phyloP scores from a whole-genome alignment of 495 filamentous ascomycete species.

The Gamarada debralockiae region DNA sequence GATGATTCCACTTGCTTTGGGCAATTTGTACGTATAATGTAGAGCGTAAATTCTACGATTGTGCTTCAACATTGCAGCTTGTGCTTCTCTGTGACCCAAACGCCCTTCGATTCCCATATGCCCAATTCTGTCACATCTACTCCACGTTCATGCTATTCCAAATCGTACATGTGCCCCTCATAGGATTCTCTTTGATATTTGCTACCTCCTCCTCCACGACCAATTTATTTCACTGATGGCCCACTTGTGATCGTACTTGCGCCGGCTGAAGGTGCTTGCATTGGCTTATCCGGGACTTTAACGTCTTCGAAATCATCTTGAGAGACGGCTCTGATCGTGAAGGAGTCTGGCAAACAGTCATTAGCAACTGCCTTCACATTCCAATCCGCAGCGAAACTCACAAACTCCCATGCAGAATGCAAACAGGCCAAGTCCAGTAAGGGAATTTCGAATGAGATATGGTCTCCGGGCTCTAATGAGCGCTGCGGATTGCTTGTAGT shows the following conservation, averaged over 20 bases:
- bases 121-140: neutral
- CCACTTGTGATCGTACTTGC: slow-evolving; percentile 22
- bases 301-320: slow-evolving; percentile 99
- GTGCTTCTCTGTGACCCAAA: neutral
- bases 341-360: slow-evolving; percentile 58
- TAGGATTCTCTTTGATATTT: neutral
- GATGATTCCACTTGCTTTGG: neutral
- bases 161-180: neutral
- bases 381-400: slow-evolving; percentile 29
- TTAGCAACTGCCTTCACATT: neutral
- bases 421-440: slow-evolving; percentile 67
- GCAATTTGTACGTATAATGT: neutral
- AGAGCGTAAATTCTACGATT: slow-evolving; percentile 1
- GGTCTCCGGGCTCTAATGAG: slow-evolving; percentile 88
- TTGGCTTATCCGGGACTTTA: slow-evolving; percentile 69
- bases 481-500: slow-evolving; percentile 73
- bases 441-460: slow-evolving; percentile 83
- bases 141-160: neutral
- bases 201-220: neutral
- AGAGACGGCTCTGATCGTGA: slow-evolving; percentile 82
- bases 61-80: neutral
- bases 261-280: slow-evolving; percentile 35
- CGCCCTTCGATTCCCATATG: neutral
- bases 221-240: slow-evolving; percentile 8
- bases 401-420: slow-evolving; percentile 75